phyloP scores from a whole-genome alignment of 352 stramenopile genomes.

The Pseudoperonospora humuli region DNA sequence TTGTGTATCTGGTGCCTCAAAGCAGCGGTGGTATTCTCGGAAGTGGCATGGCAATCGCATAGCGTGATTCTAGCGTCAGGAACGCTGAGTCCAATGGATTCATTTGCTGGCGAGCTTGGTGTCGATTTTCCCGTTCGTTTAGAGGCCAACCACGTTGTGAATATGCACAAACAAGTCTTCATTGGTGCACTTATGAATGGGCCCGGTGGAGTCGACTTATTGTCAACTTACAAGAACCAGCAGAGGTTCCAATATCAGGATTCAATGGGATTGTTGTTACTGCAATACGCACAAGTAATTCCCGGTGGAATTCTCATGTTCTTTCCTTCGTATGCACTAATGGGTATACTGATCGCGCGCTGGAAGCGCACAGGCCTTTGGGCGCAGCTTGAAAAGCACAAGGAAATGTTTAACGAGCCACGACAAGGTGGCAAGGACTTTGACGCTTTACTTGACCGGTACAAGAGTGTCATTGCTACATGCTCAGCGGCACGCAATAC shows the following conservation, averaged over 20 bases:
- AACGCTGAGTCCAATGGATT: conserved; percentile 82
- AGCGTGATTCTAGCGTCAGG: conserved; percentile 81
- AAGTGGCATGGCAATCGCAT: conserved; percentile 51
- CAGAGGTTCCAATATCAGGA: conserved; percentile 77
- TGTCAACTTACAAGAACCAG: conserved; percentile 74
- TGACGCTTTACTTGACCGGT: conserved; percentile 68
- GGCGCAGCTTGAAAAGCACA: conserved; percentile 49
- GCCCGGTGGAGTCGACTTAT: conserved; percentile 56
- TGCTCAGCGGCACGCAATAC: neutral
- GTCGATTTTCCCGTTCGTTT: conserved; percentile 74
- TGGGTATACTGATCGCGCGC: conserved; percentile 55
- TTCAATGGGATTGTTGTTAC: conserved; percentile 62
- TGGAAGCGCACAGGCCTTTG: conserved; percentile 69
- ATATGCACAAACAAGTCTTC: conserved; percentile 83
- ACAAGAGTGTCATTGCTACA: conserved; percentile 34
- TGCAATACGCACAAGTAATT: conserved; percentile 57
- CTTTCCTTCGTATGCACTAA: conserved; percentile 78
- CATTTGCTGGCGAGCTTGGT: conserved; percentile 73
- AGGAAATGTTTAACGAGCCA: conserved; percentile 60
- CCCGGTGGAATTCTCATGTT: conserved; percentile 85
- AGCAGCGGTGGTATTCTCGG: conserved; percentile 73
- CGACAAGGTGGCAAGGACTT: conserved; percentile 76
- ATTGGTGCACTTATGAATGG: conserved; percentile 66
- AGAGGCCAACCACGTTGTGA: conserved; percentile 82
- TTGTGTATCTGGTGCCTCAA: conserved; percentile 85